These are phyloP conservation scores for Phytophthora aleatoria DNA, from an alignment of 352 stramenopile species.

Conservation along the genomic window DNA sequence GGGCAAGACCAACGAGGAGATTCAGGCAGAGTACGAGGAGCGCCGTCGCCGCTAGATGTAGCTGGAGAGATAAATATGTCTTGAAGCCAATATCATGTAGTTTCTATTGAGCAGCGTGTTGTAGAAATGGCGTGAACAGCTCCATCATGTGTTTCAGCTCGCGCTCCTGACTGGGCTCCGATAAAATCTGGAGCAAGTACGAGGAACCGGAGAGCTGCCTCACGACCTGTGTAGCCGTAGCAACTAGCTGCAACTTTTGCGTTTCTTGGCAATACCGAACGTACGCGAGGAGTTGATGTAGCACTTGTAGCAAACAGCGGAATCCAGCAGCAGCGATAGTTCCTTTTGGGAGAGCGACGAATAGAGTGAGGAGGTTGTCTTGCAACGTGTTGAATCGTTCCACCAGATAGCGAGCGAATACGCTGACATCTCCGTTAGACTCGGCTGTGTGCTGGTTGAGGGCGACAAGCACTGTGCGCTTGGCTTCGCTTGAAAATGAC, in stretches of 20 bases:
- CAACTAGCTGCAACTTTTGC: constrained; percentile 41
- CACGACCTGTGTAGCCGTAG: constrained; percentile 46
- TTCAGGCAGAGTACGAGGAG: constrained; percentile 49
- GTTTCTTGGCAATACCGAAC: constrained; percentile 46
- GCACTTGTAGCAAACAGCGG: constrained; percentile 58
- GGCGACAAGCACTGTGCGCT: constrained; percentile 48
- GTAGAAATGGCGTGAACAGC: constrained; percentile 45
- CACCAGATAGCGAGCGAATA: constrained; percentile 48
- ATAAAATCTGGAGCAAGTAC: constrained; percentile 64
- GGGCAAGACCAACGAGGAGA: constrained; percentile 60
- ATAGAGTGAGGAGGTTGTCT: constrained; percentile 71
- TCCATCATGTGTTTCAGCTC: constrained; percentile 53
- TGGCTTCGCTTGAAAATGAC: constrained; percentile 42
- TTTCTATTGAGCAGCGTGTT: constrained; percentile 20
- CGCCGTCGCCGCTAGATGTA: constrained; percentile 14
- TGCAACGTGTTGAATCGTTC: constrained; percentile 59
- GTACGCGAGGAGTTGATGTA: constrained; percentile 70
- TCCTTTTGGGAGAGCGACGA: constrained; percentile 53
- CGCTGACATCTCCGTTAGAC: constrained; percentile 6
- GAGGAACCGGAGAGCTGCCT: constrained; percentile 62
- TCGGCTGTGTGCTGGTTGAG: constrained; percentile 28
- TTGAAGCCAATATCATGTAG: constrained; percentile 28
- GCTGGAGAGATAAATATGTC: constrained; percentile 17
- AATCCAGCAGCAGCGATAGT: constrained; percentile 40
- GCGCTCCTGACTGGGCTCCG: constrained; percentile 48